Percentiles rank a stretch among this genome's conserved stretches.
These are phyloP conservation scores for Aspergillus saccharolyticus DNA, from an alignment of 495 filamentous ascomycete species.

Conservation along the genomic window DNA sequence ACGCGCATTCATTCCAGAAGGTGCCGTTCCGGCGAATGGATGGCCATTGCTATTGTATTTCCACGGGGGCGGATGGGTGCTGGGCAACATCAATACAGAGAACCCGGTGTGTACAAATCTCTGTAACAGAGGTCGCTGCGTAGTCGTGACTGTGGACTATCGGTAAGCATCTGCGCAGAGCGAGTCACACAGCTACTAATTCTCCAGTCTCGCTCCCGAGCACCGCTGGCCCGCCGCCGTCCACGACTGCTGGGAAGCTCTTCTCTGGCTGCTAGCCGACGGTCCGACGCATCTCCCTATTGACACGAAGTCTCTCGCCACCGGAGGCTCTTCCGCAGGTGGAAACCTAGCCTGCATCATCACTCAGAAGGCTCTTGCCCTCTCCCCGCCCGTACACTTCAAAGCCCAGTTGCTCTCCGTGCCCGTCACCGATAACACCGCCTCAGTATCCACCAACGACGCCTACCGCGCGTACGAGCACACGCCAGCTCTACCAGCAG, in stretches of 20 bases:
- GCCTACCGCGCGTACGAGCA: constrained; percentile 48
- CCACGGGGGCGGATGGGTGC: constrained; percentile 57
- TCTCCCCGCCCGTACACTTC: constrained; percentile 42
- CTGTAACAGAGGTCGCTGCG: constrained; percentile 44
- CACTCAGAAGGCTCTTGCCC: constrained; percentile 47
- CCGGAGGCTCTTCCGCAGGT: constrained; percentile 52
- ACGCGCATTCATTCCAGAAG: constrained; percentile 46
- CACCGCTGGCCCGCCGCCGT: constrained; percentile 52
- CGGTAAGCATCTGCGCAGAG: constrained; percentile 25
- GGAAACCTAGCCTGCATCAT: constrained; percentile 52
- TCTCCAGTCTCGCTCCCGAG: constrained; percentile 48
- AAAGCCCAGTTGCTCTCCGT: constrained; percentile 50
- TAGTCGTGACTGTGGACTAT: constrained; percentile 54
- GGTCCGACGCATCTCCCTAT: constrained; percentile 36
- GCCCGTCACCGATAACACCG: constrained; percentile 55
- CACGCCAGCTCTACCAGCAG: constrained; percentile 45
- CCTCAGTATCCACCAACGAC: constrained; percentile 36
- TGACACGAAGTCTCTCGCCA: constrained; percentile 44
- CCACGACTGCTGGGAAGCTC: constrained; percentile 53
- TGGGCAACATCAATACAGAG: constrained; percentile 55
- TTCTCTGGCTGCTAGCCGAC: constrained; percentile 48
- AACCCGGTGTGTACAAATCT: constrained; percentile 54
- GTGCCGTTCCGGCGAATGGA: constrained; percentile 36
- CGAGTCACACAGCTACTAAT: neutral
- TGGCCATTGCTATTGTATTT: constrained; percentile 55